These are phyloP conservation scores for Penicillium waksmanii DNA, from an alignment of 495 filamentous ascomycete genomes.

Conservation along the genomic window DNA sequence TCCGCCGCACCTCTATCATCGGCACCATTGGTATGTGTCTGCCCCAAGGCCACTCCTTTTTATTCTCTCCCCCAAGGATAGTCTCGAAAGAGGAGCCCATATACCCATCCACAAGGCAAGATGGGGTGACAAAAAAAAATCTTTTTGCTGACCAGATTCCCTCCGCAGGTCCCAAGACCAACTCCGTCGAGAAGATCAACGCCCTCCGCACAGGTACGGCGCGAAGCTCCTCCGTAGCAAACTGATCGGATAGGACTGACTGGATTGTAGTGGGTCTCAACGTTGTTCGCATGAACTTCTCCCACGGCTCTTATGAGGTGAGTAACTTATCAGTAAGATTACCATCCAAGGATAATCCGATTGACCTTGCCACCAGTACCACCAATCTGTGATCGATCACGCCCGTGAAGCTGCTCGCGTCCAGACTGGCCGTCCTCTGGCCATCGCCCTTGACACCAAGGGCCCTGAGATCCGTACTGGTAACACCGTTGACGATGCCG, in stretches of 20 bases:
- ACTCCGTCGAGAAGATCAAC: conserved; percentile 96
- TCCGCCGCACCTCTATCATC: conserved; percentile 96
- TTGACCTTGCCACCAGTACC: conserved; percentile 58
- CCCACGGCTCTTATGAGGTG: conserved; percentile 91
- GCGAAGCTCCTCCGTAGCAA: conserved; percentile 5
- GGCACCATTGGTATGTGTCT: conserved; percentile 83
- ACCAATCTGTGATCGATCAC: conserved; percentile 96
- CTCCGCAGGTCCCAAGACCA: conserved; percentile 84
- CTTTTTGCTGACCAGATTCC: conserved; percentile 22
- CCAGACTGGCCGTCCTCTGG: conserved; percentile 80
- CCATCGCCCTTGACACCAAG: conserved; percentile 98
- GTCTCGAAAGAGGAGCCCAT: neutral
- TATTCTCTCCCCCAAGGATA: neutral
- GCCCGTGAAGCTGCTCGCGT: conserved; percentile 78
- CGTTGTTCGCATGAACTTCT: conserved; percentile 99
- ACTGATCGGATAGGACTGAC: conserved; percentile 17
- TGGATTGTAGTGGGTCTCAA: conserved; percentile 74
- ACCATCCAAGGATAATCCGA: conserved; percentile 4
- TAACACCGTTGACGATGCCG: conserved; percentile 81
- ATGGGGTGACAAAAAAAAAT: conserved; percentile 8
- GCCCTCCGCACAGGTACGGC: conserved; percentile 71
- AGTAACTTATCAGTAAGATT: conserved; percentile 24
- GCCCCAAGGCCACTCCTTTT: neutral
- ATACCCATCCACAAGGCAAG: neutral
- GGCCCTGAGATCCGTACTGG: conserved; percentile 98